phyloP scores from a whole-genome alignment of 306 rosid species.

The Ziziphus jujuba region DNA sequence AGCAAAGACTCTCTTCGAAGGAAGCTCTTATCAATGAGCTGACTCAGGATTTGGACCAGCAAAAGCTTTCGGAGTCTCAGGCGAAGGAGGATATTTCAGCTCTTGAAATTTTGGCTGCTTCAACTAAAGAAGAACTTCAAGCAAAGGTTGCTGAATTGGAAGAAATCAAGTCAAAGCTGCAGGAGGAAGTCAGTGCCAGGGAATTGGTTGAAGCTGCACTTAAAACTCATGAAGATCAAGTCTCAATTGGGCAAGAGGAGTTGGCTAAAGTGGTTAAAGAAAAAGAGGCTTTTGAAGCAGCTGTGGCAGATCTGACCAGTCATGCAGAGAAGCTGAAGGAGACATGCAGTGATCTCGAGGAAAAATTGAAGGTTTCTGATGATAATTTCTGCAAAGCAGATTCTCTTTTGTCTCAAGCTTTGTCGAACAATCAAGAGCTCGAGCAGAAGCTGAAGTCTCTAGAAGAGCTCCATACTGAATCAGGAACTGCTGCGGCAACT shows the following conservation, averaged over 20 bases:
- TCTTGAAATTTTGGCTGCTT: constrained; percentile 49
- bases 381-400: constrained; percentile 61
- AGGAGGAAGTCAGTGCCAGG: constrained; percentile 56
- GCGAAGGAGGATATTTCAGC: constrained; percentile 69
- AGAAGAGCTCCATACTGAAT: constrained; percentile 66
- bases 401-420: constrained; percentile 69
- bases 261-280: constrained; percentile 44
- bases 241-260: constrained; percentile 41
- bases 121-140: constrained; percentile 71
- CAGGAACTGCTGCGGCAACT: constrained; percentile 60
- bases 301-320: constrained; percentile 48
- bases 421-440: constrained; percentile 70
- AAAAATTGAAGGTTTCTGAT: constrained; percentile 55
- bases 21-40: constrained; percentile 58
- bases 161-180: constrained; percentile 50
- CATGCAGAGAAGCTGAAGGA: constrained; percentile 50
- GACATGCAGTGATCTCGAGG: constrained; percentile 57
- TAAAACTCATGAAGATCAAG: constrained; percentile 52
- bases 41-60: constrained; percentile 48
- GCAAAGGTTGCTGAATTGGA: constrained; percentile 64
- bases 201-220: constrained; percentile 55
- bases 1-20: constrained; percentile 52
- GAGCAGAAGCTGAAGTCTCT: constrained; percentile 73
- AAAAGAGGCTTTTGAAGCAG: constrained; percentile 52
- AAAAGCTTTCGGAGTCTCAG: constrained; percentile 62